Base-by-base conservation (phyloP, 176 grass and related monocot genomes). In the Lolium multiflorum region DNA sequence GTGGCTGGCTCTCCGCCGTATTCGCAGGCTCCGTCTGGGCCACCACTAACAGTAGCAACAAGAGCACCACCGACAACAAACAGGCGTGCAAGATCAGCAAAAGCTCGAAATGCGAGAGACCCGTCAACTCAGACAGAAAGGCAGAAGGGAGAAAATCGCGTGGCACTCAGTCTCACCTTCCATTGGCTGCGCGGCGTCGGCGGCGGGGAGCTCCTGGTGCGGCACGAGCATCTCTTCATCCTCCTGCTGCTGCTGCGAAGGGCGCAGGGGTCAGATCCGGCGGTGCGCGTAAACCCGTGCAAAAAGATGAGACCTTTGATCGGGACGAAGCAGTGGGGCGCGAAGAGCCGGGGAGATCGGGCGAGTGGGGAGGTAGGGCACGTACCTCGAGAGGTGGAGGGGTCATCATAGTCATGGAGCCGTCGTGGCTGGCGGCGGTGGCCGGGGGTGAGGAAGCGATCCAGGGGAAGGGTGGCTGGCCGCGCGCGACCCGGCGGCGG, bases 151-250 rank as follows among this genome's bases (percentile, higher is more conserved):
- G 81, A n/a, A 16, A 84, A 80, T 56, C 67, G 44, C 25, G 70
- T 37, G 80, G 49, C 46, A 11, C 7, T 16, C 10, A n/a, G 56
- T 65, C 56, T 93, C 79, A 98, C 96, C 93, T 96, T 98, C 96
- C 96, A 98, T 98, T 26, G 96, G 96, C 91, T 95, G 96, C 4
- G 72, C 96, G 41, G 84, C 78, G 18, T 47, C 88, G 26, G 50
- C 85, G 12, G 84, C 83, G 37, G 86, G 81, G n/a, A 91, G 83
- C 82, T 98, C 91, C 66, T 92, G 88, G 77, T 94, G 93, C 13
- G 93, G 93, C 81, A 98, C 91, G 35, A 98, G 88, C 90, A 98
- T 94, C 90, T 98, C 93, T 2, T 95, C 93, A 73, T 94, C 96
- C 88, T 92, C 91, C 91, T 94, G 91, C 82, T 93, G 90, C 89